Conservation (phyloP, 371 early-diverging fungal genomes). For the Gilbertella persicaria region DNA sequence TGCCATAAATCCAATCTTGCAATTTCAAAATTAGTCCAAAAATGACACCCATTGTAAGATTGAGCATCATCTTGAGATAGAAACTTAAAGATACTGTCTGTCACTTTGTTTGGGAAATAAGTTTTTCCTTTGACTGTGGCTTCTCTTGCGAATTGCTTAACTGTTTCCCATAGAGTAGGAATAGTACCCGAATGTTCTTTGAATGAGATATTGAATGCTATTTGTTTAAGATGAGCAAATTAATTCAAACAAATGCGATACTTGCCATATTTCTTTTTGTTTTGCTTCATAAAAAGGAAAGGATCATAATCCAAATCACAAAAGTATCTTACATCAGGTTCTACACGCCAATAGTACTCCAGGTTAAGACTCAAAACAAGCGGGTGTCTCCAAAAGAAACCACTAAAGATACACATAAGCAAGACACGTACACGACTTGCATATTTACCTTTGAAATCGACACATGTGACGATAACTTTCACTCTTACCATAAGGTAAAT, state of each 20-base stretch:
- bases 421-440: not conserved
- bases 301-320: constrained; percentile 85
- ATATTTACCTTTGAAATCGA: constrained; percentile 56
- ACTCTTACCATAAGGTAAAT: constrained; percentile 82
- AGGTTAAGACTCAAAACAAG: constrained; percentile 62
- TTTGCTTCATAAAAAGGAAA: constrained; percentile 74
- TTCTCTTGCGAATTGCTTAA: constrained; percentile 37
- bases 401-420: constrained; percentile 58
- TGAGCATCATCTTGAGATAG: constrained; percentile 29
- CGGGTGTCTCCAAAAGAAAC: constrained; percentile 81
- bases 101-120: constrained; percentile 19
- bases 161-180: constrained; percentile 68
- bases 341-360: constrained; percentile 87
- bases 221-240: not conserved
- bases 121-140: constrained; percentile 21
- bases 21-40: constrained; percentile 94
- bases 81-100: constrained; percentile 29
- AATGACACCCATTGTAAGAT: constrained; percentile 74
- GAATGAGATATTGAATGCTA: constrained; percentile 69
- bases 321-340: constrained; percentile 78
- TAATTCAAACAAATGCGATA: not conserved
- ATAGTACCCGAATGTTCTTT: constrained; percentile 75
- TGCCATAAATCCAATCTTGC: constrained; percentile 82
- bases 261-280: constrained; percentile 76
- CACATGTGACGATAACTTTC: constrained; percentile 97